Percentiles rank a stretch among this genome's conserved stretches.
These are phyloP conservation scores for Aureobasidium sp. DNA, from an alignment of 2,329 filamentous ascomycete species.

Conservation along the genomic window DNA sequence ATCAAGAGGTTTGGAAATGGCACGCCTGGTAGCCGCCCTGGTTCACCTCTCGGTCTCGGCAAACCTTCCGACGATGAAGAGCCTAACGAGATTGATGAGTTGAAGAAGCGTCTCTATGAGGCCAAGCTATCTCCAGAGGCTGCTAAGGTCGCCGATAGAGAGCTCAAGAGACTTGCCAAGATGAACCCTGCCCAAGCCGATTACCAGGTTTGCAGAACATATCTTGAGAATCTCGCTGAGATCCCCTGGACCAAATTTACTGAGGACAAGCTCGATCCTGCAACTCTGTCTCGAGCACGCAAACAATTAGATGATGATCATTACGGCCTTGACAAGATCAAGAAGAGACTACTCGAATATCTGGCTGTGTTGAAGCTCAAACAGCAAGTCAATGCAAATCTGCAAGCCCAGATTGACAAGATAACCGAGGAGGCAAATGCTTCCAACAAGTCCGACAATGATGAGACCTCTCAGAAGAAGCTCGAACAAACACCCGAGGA, in stretches of 20 bases:
- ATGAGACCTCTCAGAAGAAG: conserved; percentile 26
- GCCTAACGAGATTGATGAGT: conserved; percentile 88
- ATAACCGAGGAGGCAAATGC: conserved; percentile 49
- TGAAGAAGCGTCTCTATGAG: conserved; percentile 87
- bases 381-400: conserved; percentile 85
- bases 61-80: conserved; percentile 77
- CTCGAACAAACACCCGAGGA: conserved; percentile 60
- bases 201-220: conserved; percentile 93
- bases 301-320: conserved; percentile 97
- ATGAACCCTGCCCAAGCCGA: conserved; percentile 98
- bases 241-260: conserved; percentile 92
- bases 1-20: conserved; percentile 35
- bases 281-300: conserved; percentile 81
- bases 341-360: conserved; percentile 96
- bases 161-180: conserved; percentile 88
- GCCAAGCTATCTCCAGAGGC: conserved; percentile 87
- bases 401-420: conserved; percentile 79
- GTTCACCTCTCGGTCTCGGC: conserved; percentile 40
- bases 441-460: conserved; percentile 32
- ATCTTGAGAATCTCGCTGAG: conserved; percentile 92
- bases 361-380: conserved; percentile 96
- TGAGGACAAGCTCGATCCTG: conserved; percentile 84
- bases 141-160: conserved; percentile 89
- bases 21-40: conserved; percentile 33
- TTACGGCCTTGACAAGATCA: conserved; percentile 96